Evolutionary conservation across 2,329 filamentous ascomycete genomes (phyloP).

Genomic region (Cryphonectria japonica): DNA sequence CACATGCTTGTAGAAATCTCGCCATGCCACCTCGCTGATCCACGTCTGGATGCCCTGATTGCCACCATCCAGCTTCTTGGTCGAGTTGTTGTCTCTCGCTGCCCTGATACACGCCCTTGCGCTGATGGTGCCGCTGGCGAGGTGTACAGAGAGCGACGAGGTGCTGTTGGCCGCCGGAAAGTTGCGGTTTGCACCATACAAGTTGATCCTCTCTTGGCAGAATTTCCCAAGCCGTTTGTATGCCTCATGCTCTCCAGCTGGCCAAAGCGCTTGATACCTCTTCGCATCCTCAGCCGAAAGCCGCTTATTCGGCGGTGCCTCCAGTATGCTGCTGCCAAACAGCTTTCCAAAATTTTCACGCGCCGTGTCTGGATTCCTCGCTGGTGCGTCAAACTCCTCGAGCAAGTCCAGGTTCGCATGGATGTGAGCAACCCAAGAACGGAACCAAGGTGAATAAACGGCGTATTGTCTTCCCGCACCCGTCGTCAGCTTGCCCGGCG

Average conservation of each 20-base stretch:
- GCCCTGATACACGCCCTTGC: slow-evolving; percentile 65
- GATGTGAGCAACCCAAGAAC: slow-evolving; percentile 74
- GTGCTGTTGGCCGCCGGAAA: slow-evolving; percentile 66
- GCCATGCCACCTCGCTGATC: slow-evolving; percentile 85
- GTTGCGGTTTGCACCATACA: slow-evolving; percentile 69
- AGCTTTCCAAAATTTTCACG: slow-evolving; percentile 54
- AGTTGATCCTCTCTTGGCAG: slow-evolving; percentile 62
- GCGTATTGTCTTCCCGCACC: slow-evolving; percentile 78
- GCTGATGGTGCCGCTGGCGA: slow-evolving; percentile 67
- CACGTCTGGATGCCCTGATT: slow-evolving; percentile 69
- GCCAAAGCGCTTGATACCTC: slow-evolving; percentile 65
- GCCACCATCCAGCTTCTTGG: slow-evolving; percentile 68
- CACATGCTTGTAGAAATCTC: slow-evolving; percentile 88
- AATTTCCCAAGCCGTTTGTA: slow-evolving; percentile 67
- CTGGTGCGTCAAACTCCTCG: slow-evolving; percentile 61
- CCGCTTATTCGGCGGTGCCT: slow-evolving; percentile 64
- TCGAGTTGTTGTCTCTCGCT: slow-evolving; percentile 66
- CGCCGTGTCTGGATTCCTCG: slow-evolving; percentile 52
- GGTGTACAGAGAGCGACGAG: slow-evolving; percentile 72
- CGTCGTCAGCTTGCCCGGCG: slow-evolving; percentile 69
- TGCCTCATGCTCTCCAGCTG: slow-evolving; percentile 76
- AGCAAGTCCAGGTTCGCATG: slow-evolving; percentile 71
- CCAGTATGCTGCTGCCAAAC: slow-evolving; percentile 65
- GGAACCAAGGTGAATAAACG: slow-evolving; percentile 84
- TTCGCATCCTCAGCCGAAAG: slow-evolving; percentile 62